phyloP scores from a whole-genome alignment of 495 filamentous ascomycete species.

The Daldinia caldariorum region DNA sequence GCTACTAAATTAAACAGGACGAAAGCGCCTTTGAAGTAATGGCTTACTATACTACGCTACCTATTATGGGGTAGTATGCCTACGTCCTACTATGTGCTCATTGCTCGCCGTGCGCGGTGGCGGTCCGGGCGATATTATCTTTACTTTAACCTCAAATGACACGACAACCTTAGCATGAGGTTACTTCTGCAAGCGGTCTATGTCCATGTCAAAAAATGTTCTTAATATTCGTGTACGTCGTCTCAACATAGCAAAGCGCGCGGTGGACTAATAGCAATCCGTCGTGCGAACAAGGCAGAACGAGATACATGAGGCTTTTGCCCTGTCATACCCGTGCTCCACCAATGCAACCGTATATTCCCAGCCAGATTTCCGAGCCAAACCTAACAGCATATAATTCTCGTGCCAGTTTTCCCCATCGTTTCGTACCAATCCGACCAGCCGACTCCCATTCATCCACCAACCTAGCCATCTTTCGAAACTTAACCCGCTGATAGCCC shows the following conservation, averaged over 20 bases:
- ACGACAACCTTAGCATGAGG: background rate
- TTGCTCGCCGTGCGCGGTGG: background rate
- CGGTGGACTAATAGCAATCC: slow-evolving; percentile 10
- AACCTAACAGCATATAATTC: slow-evolving; percentile 8
- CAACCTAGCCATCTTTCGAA: background rate
- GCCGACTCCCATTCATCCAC: background rate
- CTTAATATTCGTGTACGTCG: slow-evolving; percentile 41
- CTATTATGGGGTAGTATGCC: background rate
- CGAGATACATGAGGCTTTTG: slow-evolving; percentile 1
- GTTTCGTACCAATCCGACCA: slow-evolving; percentile 4
- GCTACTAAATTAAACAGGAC: background rate
- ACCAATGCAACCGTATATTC: slow-evolving; percentile 19
- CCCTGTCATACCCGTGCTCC: background rate
- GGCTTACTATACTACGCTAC: slow-evolving; percentile 2
- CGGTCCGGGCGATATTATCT: background rate
- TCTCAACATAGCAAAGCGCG: slow-evolving; percentile 32
- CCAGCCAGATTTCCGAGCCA: slow-evolving; percentile 5
- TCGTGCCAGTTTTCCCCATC: slow-evolving; percentile 6
- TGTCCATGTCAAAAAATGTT: slow-evolving; percentile 14
- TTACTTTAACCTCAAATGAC: background rate
- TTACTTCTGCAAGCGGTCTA: background rate
- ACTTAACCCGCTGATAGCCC: background rate
- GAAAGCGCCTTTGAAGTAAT: background rate
- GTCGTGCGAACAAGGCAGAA: slow-evolving; percentile 8
- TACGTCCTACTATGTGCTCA: background rate